phyloP scores from a whole-genome alignment of 257 asterid genomes.

The Nyctanthes arbortristis region DNA sequence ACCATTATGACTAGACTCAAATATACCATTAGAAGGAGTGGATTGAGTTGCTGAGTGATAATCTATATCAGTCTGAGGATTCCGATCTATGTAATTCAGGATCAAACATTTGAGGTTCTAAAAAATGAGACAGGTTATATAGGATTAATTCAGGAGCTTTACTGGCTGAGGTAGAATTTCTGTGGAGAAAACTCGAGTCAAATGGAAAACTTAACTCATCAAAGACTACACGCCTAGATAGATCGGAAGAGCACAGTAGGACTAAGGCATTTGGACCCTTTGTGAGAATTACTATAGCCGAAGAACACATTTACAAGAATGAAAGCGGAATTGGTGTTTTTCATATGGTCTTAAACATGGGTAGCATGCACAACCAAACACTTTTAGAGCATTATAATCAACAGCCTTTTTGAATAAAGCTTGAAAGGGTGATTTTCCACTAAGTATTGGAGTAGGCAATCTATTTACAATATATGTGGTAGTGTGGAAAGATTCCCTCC shows the following conservation, averaged over 20 bases:
- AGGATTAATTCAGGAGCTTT: not conserved
- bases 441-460: not conserved
- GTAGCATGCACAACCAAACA: not conserved
- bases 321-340: not conserved
- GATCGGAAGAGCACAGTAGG: no score
- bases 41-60: no score
- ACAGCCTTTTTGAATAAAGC: no score
- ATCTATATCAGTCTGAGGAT: no score
- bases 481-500: not conserved
- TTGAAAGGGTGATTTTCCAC: not conserved
- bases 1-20: no score
- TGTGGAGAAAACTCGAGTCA: no score
- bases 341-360: not conserved
- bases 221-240: not conserved
- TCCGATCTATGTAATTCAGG: no score
- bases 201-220: not conserved
- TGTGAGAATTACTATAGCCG: not conserved
- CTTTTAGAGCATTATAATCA: not conserved
- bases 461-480: not conserved
- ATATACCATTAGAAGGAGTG: no score
- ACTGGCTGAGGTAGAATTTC: not conserved
- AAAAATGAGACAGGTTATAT: fast-evolving
- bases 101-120: no score
- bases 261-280: not conserved
- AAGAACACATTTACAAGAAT: not conserved